Evolutionary conservation across 306 rosid genomes (phyloP), one percentile per base, ranked within the genome.

Genomic region (Prunus salicina): DNA sequence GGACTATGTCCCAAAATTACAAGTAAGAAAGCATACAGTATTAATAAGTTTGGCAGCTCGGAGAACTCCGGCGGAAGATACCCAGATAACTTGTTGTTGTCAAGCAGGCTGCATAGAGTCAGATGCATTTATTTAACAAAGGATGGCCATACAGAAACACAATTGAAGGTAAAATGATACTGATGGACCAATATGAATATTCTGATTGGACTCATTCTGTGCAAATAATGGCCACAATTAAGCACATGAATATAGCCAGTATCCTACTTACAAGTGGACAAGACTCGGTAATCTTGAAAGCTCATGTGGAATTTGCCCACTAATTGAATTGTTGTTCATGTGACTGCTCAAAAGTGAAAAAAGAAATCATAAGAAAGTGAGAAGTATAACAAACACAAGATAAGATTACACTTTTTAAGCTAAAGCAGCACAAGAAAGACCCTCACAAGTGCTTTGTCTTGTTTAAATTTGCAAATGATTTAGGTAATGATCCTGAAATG

Each of bases 311-410:
- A 96, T 88, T 76, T 78, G 90, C 49, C 98, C 99, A 22, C 93
- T 91, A 45, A 96, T 82, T 67, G 99, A 96, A 79, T 96, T 96
- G 89, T 96, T 92, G 87, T 96, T 96, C 98, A 96, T 92, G 88
- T 96, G 97, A 87, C 99, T 96, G 93, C 57, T 78, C 89, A 83
- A 80, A 74, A 16, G 43, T 43, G 55, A 8, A 82, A n/a, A 66
- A 58, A 51, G 47, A 47, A 27, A 78, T 19, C 69, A 46, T 65
- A 47, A 46, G 30, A 19, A 73, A 60, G 77, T 45, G 30, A 18
- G 20, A 45, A 60, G 30, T 27, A 46, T 4, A 73, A 6, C 15
- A 0, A 27, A 60, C 30, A 25, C 19, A 73, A 45, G 2, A 22
- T 61, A 16, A 41, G 5, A 45, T 18, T 11, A 46, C 20, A 51